Evolutionary conservation across 768 basidiomycete species (phyloP).

Genomic region (Trametes punicea): DNA sequence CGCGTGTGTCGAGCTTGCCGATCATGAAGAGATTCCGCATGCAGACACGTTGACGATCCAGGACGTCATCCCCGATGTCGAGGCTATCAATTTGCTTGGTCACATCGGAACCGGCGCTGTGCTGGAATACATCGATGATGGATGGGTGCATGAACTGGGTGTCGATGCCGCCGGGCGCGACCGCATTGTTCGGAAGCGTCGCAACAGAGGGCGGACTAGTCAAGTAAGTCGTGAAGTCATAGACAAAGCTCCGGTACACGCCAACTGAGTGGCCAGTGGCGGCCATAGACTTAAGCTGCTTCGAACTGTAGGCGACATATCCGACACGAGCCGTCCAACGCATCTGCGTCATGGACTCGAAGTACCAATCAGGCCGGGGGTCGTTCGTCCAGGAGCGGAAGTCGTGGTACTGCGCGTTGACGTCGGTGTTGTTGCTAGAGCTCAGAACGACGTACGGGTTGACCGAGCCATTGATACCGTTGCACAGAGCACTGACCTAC

Average conservation of each 20-base stretch:
- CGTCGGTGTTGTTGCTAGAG: conserved; percentile 71
- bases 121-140: conserved; percentile 74
- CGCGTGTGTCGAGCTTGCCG: conserved; percentile 88
- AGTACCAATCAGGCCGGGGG: conserved; percentile 97
- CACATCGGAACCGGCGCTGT: conserved; percentile 72
- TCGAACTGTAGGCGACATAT: conserved; percentile 80
- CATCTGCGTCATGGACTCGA: conserved; percentile 90
- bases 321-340: conserved; percentile 87
- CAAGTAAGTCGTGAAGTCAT: conserved; percentile 84
- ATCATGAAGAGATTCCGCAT: conserved; percentile 90
- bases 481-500: conserved; percentile 89
- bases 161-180: conserved; percentile 35
- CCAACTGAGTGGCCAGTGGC: conserved; percentile 61
- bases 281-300: conserved; percentile 71
- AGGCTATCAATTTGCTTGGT: conserved; percentile 69
- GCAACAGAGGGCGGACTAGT: conserved; percentile 56
- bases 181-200: conserved; percentile 46
- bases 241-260: conserved; percentile 85
- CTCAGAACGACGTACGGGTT: conserved; percentile 74
- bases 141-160: conserved; percentile 67
- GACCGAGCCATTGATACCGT: conserved; percentile 76
- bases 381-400: conserved; percentile 89
- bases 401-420: conserved; percentile 87
- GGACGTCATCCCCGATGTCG: conserved; percentile 53
- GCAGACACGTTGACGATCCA: conserved; percentile 79